Evolutionary conservation across 2,329 filamentous ascomycete genomes (phyloP), one percentile per base, ranked within the genome.

Genomic region (Thyridium curvatum): DNA sequence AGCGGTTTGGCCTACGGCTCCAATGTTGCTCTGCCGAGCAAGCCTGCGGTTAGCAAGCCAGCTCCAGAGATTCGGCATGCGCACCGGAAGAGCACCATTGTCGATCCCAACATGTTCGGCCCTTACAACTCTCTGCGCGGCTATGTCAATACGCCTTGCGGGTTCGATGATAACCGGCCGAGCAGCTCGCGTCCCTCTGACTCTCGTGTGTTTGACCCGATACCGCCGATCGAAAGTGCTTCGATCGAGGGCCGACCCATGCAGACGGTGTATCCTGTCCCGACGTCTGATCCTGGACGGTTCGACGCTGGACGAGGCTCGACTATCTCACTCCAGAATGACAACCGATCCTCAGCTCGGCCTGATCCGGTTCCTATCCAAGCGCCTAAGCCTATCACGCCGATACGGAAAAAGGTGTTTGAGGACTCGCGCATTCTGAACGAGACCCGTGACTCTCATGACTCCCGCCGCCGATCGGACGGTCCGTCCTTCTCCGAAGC

Each of bases 361-460:
- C 75, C 81, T 5, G 77, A 67, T 6, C 69, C 77, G 0, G 72
- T 88, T 26, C 79, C 82, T 10, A 69, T 96, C n/a, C 84, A 93
- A 56, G 87, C 94, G 51, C 90, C 90, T 3, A 83, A 89, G 49
- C 90, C 90, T 3, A 74, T 86, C 42, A 71, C 75, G 3, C 86
- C 86, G 0, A 79, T 94, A 3, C 81, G 82, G 30, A 74, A 76
- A 44, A 75, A 76, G 14, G 72, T 90, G 1, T 86, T 87, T 50
- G 72, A 79, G 35, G 64, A 72, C 28, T 61, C 64, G 30, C 62
- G 57, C 34, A 46, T 61, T 18, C 61, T 63, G 18, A 66, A 57
- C 37, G 64, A 62, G 21, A 56, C 51, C 29, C 59, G 52, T 13
- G 60, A 63, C 16, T 49, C 55, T 10, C 58, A 56, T 38, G 40